Conservation (phyloP, 306 rosid genomes). For the Prunus dulcis region DNA sequence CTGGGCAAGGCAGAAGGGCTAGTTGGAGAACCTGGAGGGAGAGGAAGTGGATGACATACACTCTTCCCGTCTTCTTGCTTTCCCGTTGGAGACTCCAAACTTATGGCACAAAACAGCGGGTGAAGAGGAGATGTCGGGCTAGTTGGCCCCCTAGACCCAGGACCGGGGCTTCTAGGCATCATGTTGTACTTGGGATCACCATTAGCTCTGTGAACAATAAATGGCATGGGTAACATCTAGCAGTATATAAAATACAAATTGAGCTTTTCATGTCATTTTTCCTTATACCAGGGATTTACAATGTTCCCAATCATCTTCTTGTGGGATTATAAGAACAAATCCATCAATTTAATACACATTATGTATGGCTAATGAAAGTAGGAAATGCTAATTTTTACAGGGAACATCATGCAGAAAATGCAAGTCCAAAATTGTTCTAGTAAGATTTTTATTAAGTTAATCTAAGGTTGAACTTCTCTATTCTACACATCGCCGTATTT, state of each 20-base stretch:
- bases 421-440: background rate
- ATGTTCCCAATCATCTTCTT: background rate
- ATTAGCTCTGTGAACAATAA: conserved; percentile 49
- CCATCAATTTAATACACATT: background rate
- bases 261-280: background rate
- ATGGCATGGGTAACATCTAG: conserved; percentile 27
- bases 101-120: conserved; percentile 42
- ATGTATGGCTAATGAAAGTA: background rate
- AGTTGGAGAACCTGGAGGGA: conserved; percentile 93
- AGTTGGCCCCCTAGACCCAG: conserved; percentile 78
- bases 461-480: background rate
- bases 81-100: conserved; percentile 71
- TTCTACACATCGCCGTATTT: background rate
- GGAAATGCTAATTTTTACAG: background rate
- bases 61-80: conserved; percentile 77
- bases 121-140: conserved; percentile 95
- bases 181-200: conserved; percentile 46
- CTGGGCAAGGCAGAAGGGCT: conserved; percentile 66
- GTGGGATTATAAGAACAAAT: background rate
- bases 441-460: background rate
- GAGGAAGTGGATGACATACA: conserved; percentile 81
- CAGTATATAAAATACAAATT: conserved; percentile 20
- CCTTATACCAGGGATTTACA: background rate
- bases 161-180: conserved; percentile 79
- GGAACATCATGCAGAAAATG: background rate